Conservation (phyloP, 768 basidiomycete species). For the Rhizopogon salebrosus region DNA sequence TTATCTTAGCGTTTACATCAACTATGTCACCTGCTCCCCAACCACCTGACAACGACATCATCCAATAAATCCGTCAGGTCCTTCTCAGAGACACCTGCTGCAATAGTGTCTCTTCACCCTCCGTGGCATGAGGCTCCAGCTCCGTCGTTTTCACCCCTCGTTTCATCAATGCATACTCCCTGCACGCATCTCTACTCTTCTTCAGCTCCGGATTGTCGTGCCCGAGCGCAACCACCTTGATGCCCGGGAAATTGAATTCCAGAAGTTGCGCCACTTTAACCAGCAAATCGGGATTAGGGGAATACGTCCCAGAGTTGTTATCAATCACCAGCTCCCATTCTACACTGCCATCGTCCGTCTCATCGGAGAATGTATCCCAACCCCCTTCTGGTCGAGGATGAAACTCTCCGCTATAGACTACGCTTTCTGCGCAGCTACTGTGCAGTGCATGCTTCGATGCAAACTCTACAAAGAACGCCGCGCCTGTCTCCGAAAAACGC, state of each 20-base stretch:
- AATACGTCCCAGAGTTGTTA: conserved; percentile 83
- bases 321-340: conserved; percentile 82
- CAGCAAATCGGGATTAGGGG: conserved; percentile 61
- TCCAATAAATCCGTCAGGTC: not conserved
- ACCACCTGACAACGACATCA: conserved; percentile 4
- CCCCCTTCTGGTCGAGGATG: conserved; percentile 69
- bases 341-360: conserved; percentile 46
- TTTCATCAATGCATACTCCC: conserved; percentile 55
- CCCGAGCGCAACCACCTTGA: conserved; percentile 50
- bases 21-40: conserved; percentile 4
- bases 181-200: conserved; percentile 60
- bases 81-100: conserved; percentile 16
- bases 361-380: conserved; percentile 59
- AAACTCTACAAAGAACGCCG: conserved; percentile 83
- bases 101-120: conserved; percentile 51
- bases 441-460: conserved; percentile 86
- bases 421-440: conserved; percentile 60
- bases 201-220: conserved; percentile 50
- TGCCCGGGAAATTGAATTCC: conserved; percentile 69
- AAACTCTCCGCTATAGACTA: conserved; percentile 76
- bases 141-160: conserved; percentile 59
- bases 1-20: conserved; percentile 6
- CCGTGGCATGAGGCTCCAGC: conserved; percentile 54
- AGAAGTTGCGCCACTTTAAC: conserved; percentile 57
- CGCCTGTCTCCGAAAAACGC: conserved; percentile 83